Evolutionary conservation across 2,329 filamentous ascomycete species (phyloP).

Genomic region (Diaporthe helianthi): DNA sequence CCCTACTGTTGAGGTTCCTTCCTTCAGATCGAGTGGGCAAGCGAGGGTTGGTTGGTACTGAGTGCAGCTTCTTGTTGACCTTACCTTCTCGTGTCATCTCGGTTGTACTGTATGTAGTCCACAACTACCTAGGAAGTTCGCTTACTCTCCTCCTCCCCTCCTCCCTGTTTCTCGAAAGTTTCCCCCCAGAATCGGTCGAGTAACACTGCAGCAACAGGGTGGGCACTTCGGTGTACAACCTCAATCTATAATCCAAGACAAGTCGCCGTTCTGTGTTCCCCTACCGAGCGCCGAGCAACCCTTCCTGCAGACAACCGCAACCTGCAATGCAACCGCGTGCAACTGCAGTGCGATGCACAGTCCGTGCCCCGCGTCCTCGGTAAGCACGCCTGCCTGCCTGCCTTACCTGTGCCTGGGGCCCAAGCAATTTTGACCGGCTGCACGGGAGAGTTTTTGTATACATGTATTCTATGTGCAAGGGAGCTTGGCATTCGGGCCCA

Average conservation of each 20-base stretch:
- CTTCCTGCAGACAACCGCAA: too few relatives aligned
- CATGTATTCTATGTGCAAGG: too few relatives aligned
- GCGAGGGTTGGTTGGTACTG: neutral
- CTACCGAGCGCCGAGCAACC: slow-evolving; percentile 18
- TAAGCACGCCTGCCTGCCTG: neutral
- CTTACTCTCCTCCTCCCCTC: neutral
- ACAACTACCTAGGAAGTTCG: too few relatives aligned
- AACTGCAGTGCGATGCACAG: neutral
- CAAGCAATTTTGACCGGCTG: slow-evolving; percentile 5
- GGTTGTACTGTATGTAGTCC: too few relatives aligned
- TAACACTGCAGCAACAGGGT: slow-evolving; percentile 6
- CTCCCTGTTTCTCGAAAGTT: slow-evolving; percentile 25
- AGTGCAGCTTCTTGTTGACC: too few relatives aligned
- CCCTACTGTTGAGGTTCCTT: neutral
- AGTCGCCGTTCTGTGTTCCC: slow-evolving; percentile 31
- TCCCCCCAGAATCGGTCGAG: slow-evolving; percentile 7
- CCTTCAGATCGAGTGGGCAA: neutral
- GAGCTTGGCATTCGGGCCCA: neutral
- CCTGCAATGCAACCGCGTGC: slow-evolving; percentile 1
- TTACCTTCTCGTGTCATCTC: too few relatives aligned
- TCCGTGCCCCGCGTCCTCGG: slow-evolving; percentile 23
- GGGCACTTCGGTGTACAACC: slow-evolving; percentile 33
- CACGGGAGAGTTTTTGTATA: too few relatives aligned
- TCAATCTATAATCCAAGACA: slow-evolving; percentile 32
- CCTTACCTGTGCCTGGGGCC: slow-evolving; percentile 1